Base-by-base conservation (phyloP, 1,284 basidiomycete species). In the Ustanciosporium gigantosporum region DNA sequence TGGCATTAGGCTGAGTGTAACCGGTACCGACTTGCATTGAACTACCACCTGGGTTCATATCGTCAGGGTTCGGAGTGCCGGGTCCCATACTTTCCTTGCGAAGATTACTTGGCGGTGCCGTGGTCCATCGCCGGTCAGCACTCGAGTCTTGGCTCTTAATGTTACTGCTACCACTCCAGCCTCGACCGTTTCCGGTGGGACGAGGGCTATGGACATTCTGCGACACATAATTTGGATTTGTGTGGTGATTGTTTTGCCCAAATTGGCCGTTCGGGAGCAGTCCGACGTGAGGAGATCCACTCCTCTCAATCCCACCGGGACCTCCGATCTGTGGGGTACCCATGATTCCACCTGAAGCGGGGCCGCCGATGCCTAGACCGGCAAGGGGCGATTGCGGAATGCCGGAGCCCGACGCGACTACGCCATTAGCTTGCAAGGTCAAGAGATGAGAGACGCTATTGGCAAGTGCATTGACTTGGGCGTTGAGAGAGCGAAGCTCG, bases 1-100 rank as follows among this genome's bases (percentile, higher is more conserved):
- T 82, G n/a, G 66, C 86, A 22, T 89, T 91, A 57, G 92, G 81
- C 13, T 87, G 88, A 66, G 87, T 87, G 45, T 91, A 81, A 41
- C 89, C 85, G 2, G 53, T 57, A 11, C 60, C 53, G 2, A 43
- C 37, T 35, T 46, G 55, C 17, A 8, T 19, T 45, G 50, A 8
- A 25, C 25, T 46, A 48, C 32, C 11, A 19, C 11, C 32, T 8
- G 32, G 11, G 19, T 21, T 37, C 9, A 19, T 34, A 8, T 59
- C 65, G 4, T 64, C 65, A 15, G 43, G 44, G 21, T 25, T 42
- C 5, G 60, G 46, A 4, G 49, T 58, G 7, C 27, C 31, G 2
- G 60, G 40, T 20, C 40, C 25, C 13, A 23, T 19, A 16, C 24
- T 36, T 15, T 62, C 52, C 19, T 46, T 48, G 24, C 52, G 48